Evolutionary conservation across 768 basidiomycete species (phyloP), one percentile per base, ranked within the genome.

Genomic region (Gyrodon lividus): DNA sequence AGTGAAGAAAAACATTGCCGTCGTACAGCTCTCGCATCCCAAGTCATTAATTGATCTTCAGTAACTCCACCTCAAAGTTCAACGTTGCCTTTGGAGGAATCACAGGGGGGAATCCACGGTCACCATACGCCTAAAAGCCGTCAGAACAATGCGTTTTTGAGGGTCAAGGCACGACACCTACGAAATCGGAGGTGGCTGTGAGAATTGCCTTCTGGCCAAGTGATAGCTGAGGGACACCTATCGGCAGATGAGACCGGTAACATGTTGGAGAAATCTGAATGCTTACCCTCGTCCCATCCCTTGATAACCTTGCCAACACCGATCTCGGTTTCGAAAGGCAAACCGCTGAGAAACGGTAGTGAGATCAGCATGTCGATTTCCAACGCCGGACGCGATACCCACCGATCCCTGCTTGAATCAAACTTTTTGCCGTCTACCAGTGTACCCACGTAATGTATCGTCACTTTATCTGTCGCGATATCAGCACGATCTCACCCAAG

Each of bases 231-330:
- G 78, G 82, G 14, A 95, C 89, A 44, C 84, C 90, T 92, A 61
- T 42, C 6, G 8, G 41, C 31, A 24, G 35, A 49, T 56, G 31
- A 55, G 23, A 9, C 16, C 16, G 7, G 40, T 12, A 10, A 14
- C 6, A 24, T 28, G 20, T 7, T 26, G 10, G 30, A 12, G 4
- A 31, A 24, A 39, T 17, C 8, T 12, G 13, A 7, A 23, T 31
- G 70, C 77, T 59, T 57, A 86, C 92, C 92, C 68, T 92, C 89
- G 62, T 93, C 92, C 92, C 91, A 94, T 26, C 92, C 89, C 63
- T 77, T 86, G 72, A 95, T 93, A 42, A 95, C 92, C 63, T 85
- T 83, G 7, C 89, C 87, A 17, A 82, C 73, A 40, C 92, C 89
- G 56, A 92, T 92, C 64, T 80, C 63, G 3, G 87, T 89, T 55